Conservation (phyloP, 2,329 filamentous ascomycete genomes). For the Xylaria polymorpha region DNA sequence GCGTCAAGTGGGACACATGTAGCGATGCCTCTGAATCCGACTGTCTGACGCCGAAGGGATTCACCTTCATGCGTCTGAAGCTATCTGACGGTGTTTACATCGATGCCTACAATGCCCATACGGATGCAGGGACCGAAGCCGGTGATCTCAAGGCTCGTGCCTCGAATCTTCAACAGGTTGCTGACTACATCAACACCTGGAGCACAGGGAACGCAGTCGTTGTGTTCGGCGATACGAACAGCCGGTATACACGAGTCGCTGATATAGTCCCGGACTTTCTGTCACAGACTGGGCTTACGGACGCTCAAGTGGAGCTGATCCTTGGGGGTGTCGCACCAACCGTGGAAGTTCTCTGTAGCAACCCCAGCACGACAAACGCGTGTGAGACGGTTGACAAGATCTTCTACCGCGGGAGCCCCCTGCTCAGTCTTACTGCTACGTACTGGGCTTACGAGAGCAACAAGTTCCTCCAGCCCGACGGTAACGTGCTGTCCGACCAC, state of each 20-base stretch:
- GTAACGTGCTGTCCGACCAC: slow-evolving; percentile 70
- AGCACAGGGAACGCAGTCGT: slow-evolving; percentile 71
- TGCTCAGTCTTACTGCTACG: slow-evolving; percentile 60
- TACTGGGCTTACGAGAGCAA: slow-evolving; percentile 65
- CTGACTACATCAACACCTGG: slow-evolving; percentile 65
- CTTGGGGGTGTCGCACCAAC: slow-evolving; percentile 60
- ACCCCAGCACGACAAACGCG: slow-evolving; percentile 63
- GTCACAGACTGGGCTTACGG: slow-evolving; percentile 64
- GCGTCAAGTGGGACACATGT: slow-evolving; percentile 70
- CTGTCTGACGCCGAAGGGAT: slow-evolving; percentile 76
- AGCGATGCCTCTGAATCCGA: slow-evolving; percentile 66
- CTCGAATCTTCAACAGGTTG: slow-evolving; percentile 69
- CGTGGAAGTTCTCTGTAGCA: slow-evolving; percentile 63
- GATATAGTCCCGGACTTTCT: slow-evolving; percentile 65
- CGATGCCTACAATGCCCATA: slow-evolving; percentile 74
- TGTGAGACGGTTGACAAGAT: slow-evolving; percentile 78
- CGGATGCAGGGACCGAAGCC: slow-evolving; percentile 69
- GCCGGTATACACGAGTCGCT: slow-evolving; percentile 67
- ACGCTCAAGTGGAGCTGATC: slow-evolving; percentile 70
- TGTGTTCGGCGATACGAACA: slow-evolving; percentile 74
- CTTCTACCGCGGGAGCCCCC: slow-evolving; percentile 66
- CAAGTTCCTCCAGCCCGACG: slow-evolving; percentile 68
- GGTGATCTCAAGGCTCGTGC: slow-evolving; percentile 67
- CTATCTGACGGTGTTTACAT: slow-evolving; percentile 65
- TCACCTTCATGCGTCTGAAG: slow-evolving; percentile 72